Percentiles rank a stretch among this genome's conserved stretches.
Evolutionary conservation across 805 yeast species (phyloP).

Genomic region (Saccharomycopsis sp.): DNA sequence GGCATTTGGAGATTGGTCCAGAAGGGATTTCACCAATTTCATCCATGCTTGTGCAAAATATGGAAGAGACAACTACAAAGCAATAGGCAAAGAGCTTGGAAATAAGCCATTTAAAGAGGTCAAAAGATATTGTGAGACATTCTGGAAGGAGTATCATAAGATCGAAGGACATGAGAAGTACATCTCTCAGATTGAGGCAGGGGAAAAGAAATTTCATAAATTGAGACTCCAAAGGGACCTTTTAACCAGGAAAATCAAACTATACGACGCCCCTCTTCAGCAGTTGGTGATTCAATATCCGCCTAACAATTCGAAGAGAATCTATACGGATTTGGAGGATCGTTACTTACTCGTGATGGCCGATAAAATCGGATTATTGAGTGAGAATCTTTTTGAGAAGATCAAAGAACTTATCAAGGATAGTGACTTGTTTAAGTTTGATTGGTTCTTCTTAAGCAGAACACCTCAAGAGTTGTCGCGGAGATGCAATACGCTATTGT

Average conservation of each 20-base stretch:
- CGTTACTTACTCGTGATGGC: conserved; percentile 56
- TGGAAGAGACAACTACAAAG: conserved; percentile 47
- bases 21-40: conserved; percentile 68
- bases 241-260: conserved; percentile 46
- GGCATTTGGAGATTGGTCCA: conserved; percentile 64
- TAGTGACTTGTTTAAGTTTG: conserved; percentile 59
- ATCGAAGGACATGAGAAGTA: conserved; percentile 71
- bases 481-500: conserved; percentile 58
- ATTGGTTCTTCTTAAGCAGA: conserved; percentile 68
- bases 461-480: conserved; percentile 67
- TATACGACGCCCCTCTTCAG: conserved; percentile 52
- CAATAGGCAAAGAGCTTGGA: conserved; percentile 50
- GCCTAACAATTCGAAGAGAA: conserved; percentile 74
- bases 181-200: conserved; percentile 61
- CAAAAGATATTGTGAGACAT: conserved; percentile 46
- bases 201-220: conserved; percentile 60
- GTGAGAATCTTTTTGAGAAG: conserved; percentile 53
- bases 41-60: conserved; percentile 62
- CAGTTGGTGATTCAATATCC: conserved; percentile 65
- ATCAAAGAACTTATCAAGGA: conserved; percentile 56
- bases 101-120: conserved; percentile 56
- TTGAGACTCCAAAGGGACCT: conserved; percentile 49
- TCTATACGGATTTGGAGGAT: conserved; percentile 66
- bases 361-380: conserved; percentile 56
- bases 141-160: conserved; percentile 55